Conservation (phyloP, 2,329 filamentous ascomycete species). For the Bimuria novae-zelandiae region DNA sequence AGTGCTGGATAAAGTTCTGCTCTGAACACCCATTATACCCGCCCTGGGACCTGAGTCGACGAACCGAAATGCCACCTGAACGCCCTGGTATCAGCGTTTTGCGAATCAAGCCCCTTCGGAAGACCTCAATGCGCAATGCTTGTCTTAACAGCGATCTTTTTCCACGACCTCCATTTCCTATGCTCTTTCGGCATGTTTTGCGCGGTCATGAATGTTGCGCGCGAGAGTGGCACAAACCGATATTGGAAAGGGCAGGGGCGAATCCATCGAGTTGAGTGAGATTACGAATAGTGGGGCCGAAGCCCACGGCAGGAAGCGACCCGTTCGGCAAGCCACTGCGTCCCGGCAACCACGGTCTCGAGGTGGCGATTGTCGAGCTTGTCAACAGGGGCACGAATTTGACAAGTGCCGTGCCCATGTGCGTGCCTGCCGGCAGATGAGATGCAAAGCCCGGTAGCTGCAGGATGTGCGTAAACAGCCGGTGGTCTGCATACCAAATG, state of each 20-base stretch:
- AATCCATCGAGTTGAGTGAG: background rate
- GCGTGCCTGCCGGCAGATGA: background rate
- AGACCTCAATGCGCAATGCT: background rate
- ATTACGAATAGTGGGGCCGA: too few relatives aligned
- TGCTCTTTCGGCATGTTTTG: background rate
- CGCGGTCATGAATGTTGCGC: background rate
- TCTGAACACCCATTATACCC: slow-evolving; percentile 2
- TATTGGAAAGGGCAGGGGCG: background rate
- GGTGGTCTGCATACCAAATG: background rate
- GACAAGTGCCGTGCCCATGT: background rate
- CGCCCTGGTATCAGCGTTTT: background rate
- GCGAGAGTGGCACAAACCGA: background rate
- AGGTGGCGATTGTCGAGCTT: background rate
- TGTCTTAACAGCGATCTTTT: background rate
- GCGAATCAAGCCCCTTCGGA: background rate
- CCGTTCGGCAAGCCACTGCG: slow-evolving; percentile 11
- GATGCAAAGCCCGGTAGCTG: background rate
- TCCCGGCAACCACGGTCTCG: background rate
- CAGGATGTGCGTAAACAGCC: background rate
- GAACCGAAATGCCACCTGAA: background rate
- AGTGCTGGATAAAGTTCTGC: slow-evolving; percentile 2
- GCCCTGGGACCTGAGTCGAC: background rate
- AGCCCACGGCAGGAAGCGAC: background rate
- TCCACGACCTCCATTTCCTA: too few relatives aligned
- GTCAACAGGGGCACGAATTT: background rate